phyloP scores from a whole-genome alignment of 495 filamentous ascomycete species.

The Amniculicola lignicola region DNA sequence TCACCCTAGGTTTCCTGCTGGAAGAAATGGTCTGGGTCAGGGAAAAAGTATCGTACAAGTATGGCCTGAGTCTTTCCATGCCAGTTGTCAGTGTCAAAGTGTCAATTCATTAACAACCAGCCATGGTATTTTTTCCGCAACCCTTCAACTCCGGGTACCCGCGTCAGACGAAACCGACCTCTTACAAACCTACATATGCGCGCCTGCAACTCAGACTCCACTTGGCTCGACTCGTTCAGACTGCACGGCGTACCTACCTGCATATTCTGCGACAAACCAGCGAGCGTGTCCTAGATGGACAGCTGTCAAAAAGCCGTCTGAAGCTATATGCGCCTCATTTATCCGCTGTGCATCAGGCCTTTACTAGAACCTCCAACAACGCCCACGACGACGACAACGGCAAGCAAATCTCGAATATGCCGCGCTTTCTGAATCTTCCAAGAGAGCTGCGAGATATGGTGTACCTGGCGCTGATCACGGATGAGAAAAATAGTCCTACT shows the following conservation, averaged over 20 bases:
- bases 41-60: too few species aligned
- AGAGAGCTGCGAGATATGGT: slow-evolving; percentile 31
- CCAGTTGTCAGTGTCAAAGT: too few species aligned
- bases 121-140: background rate
- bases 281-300: too few species aligned
- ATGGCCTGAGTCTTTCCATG: too few species aligned
- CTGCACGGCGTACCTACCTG: too few species aligned
- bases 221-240: too few species aligned
- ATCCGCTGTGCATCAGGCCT: too few species aligned
- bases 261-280: too few species aligned
- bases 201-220: slow-evolving; percentile 13
- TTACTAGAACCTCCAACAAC: too few species aligned
- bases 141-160: background rate
- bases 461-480: slow-evolving; percentile 16
- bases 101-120: background rate
- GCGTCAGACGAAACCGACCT: slow-evolving; percentile 13
- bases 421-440: slow-evolving; percentile 22
- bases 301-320: too few species aligned
- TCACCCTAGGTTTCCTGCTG: background rate
- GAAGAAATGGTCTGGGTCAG: background rate
- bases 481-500: slow-evolving; percentile 12
- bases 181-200: slow-evolving; percentile 14
- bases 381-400: background rate
- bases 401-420: slow-evolving; percentile 9
- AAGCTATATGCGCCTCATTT: too few species aligned